These are phyloP conservation scores for Tilletiopsis washingtonensis DNA, from an alignment of 1,284 basidiomycete species.

Conservation along the genomic window DNA sequence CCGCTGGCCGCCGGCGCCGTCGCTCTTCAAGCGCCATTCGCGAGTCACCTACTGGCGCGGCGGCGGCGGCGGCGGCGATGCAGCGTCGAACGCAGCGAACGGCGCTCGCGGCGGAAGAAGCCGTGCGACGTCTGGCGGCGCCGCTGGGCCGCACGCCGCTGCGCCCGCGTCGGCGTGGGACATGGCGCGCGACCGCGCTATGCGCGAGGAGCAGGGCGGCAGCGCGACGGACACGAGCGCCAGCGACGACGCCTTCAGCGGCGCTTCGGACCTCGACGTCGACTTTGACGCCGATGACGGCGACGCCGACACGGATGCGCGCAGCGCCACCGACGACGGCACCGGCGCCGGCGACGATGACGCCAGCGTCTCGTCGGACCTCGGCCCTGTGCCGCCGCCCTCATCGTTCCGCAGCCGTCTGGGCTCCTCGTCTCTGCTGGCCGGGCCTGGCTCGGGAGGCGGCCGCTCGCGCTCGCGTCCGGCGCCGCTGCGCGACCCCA, in stretches of 20 bases:
- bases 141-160: conserved; percentile 1
- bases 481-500: not conserved
- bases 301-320: too few species aligned
- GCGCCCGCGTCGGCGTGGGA: not conserved
- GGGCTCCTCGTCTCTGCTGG: too few species aligned
- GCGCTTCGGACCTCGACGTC: not conserved
- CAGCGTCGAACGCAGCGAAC: not conserved
- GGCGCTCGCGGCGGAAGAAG: not conserved
- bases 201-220: not conserved
- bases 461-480: not conserved
- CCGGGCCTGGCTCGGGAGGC: too few species aligned
- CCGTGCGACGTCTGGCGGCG: not conserved
- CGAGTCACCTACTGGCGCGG: conserved; percentile 28
- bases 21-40: conserved; percentile 28
- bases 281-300: too few species aligned
- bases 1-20: conserved; percentile 39
- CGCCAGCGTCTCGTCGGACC: not conserved
- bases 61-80: not conserved
- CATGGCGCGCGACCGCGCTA: not conserved
- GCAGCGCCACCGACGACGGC: not conserved
- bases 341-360: not conserved
- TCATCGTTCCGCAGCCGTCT: not conserved
- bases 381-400: not conserved
- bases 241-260: not conserved
- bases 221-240: not conserved